Percentiles rank a stretch among this genome's conserved stretches.
These are phyloP conservation scores for Globisporangium ultimum DNA, from an alignment of 352 stramenopile species.

Conservation along the genomic window DNA sequence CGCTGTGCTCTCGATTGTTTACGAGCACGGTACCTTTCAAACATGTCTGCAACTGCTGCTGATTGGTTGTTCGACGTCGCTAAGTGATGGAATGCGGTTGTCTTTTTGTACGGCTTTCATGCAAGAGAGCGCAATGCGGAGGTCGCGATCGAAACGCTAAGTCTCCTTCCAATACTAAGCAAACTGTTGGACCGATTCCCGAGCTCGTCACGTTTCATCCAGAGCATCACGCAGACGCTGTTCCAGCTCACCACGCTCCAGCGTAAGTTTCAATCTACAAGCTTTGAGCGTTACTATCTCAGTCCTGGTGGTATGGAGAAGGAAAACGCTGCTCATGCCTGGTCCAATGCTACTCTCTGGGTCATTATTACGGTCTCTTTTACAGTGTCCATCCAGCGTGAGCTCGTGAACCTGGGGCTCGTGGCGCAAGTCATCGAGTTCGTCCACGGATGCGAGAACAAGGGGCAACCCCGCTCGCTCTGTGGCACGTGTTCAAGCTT, in stretches of 20 bases:
- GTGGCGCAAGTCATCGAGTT: conserved; percentile 32
- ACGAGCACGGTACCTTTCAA: conserved; percentile 38
- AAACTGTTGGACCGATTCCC: conserved; percentile 22
- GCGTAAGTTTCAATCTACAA: conserved; percentile 16
- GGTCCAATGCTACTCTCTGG: conserved; percentile 2
- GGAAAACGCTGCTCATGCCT: neutral
- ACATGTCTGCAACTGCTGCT: neutral
- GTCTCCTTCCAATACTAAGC: conserved; percentile 21
- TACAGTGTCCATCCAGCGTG: conserved; percentile 10
- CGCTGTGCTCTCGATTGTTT: conserved; percentile 32
- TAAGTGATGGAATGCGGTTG: neutral
- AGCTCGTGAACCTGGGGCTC: conserved; percentile 27
- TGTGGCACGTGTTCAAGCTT: conserved; percentile 60
- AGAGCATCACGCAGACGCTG: conserved; percentile 29
- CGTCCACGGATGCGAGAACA: conserved; percentile 15
- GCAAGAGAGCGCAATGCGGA: conserved; percentile 22
- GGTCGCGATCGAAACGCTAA: conserved; percentile 23
- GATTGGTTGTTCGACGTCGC: neutral
- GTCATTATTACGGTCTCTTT: neutral
- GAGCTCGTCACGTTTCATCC: conserved; percentile 16
- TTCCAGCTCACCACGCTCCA: conserved; percentile 45
- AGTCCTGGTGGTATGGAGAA: no score
- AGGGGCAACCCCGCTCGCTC: conserved; percentile 13
- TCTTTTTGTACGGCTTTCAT: neutral
- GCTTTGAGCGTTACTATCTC: no score